phyloP scores from a whole-genome alignment of 163 green algal genomes.

The Chlorella variabilis region DNA sequence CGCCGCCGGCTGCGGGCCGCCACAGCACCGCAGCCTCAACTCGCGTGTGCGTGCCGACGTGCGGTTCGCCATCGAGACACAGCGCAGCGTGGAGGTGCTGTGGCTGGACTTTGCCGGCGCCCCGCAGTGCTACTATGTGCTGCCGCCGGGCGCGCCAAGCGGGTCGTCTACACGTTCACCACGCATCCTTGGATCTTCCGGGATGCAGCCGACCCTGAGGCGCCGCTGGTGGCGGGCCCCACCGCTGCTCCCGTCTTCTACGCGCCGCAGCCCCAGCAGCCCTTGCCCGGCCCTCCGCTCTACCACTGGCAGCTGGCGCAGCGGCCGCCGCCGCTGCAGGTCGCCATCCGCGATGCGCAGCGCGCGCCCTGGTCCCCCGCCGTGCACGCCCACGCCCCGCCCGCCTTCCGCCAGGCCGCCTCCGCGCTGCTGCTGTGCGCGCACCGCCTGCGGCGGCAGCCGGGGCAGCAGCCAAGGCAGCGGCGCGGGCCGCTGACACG shows the following conservation, averaged over 20 bases:
- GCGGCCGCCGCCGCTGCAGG: too few relatives aligned
- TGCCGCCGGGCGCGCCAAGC: not conserved
- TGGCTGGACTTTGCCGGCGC: not conserved
- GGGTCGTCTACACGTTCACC: not conserved
- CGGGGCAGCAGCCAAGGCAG: not conserved
- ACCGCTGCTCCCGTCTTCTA: too few relatives aligned
- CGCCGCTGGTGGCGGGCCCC: not conserved
- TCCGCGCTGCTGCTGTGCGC: not conserved
- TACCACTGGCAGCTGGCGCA: too few relatives aligned
- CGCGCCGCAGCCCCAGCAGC: not conserved
- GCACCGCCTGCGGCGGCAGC: not conserved
- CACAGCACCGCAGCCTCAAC: conserved; percentile 3
- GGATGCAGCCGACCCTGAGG: not conserved
- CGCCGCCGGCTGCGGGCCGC: too few relatives aligned
- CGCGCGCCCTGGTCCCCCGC: not conserved
- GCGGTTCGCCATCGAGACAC: not conserved
- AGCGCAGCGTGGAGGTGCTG: not conserved
- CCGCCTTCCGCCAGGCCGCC: not conserved
- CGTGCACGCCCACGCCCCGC: not conserved
- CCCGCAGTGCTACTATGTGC: not conserved
- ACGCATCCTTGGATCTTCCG: not conserved
- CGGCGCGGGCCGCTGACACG: not conserved
- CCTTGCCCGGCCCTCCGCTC: too few relatives aligned
- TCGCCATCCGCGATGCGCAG: not conserved
- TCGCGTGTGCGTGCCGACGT: not conserved